These are phyloP conservation scores for Rhododendron henanense DNA, from an alignment of 148 eudicot species.

Conservation along the genomic window DNA sequence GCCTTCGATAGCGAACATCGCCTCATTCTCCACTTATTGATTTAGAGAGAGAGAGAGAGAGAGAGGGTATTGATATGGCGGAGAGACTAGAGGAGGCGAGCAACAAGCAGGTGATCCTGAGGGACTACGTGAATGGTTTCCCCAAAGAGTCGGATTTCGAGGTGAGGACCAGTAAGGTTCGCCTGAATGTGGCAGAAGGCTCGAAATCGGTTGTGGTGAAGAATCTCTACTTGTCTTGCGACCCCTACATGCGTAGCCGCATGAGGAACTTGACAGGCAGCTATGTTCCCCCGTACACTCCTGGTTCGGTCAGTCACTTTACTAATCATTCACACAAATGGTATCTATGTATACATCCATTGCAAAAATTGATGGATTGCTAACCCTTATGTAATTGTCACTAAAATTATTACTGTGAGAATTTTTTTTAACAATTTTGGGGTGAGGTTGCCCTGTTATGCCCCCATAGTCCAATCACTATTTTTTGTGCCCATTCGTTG, in stretches of 20 bases:
- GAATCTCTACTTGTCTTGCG: slow-evolving; percentile 33
- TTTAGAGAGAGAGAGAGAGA: neutral
- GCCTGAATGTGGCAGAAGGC: slow-evolving; percentile 23
- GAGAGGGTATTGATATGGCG: neutral
- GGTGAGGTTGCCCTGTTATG: no score
- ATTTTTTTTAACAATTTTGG: neutral
- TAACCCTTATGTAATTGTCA: neutral
- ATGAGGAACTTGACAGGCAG: neutral
- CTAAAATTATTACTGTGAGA: neutral
- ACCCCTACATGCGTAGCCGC: slow-evolving; percentile 7
- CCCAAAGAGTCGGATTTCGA: slow-evolving; percentile 29
- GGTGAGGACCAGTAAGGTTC: neutral
- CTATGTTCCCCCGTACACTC: neutral
- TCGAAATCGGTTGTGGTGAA: slow-evolving; percentile 21
- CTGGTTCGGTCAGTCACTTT: neutral
- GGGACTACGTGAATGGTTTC: slow-evolving; percentile 24
- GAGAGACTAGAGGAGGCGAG: slow-evolving; percentile 14
- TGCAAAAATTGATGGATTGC: neutral
- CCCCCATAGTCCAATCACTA: neutral
- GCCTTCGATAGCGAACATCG: no score
- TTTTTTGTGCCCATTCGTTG: neutral
- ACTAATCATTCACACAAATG: neutral
- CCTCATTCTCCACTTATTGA: no score
- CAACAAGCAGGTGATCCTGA: slow-evolving; percentile 30
- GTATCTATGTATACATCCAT: neutral